phyloP scores from a whole-genome alignment of 345 rosid species.

The Aquilaria yunnanensis region DNA sequence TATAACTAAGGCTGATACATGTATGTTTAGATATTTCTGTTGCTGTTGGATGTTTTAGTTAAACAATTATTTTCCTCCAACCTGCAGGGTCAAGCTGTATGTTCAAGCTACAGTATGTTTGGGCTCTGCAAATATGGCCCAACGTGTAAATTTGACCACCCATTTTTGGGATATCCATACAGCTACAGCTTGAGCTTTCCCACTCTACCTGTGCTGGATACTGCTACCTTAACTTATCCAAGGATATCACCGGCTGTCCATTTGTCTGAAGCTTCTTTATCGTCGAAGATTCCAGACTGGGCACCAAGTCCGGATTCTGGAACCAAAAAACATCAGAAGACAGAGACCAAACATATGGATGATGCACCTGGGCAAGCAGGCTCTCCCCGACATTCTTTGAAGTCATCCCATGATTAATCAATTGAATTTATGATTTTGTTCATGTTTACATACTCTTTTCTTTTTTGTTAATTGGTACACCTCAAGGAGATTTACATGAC shows the following conservation, averaged over 20 bases:
- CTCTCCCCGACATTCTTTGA: conserved; percentile 24
- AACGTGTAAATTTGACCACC: conserved; percentile 70
- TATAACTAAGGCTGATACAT: neutral
- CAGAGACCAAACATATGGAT: conserved; percentile 25
- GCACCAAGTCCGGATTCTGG: conserved; percentile 21
- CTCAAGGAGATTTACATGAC: conserved; percentile 19
- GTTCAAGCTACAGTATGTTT: conserved; percentile 51
- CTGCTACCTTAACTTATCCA: conserved; percentile 38
- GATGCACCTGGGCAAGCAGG: conserved; percentile 21
- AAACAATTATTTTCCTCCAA: conserved; percentile 6
- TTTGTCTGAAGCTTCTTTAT: conserved; percentile 23
- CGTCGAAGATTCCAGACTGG: conserved; percentile 29
- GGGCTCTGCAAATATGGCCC: conserved; percentile 75
- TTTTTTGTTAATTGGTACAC: conserved; percentile 12
- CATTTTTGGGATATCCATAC: conserved; percentile 39
- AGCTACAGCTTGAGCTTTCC: conserved; percentile 36
- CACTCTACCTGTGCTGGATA: conserved; percentile 29
- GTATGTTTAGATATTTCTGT: too few relatives aligned
- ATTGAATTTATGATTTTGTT: conserved; percentile 10
- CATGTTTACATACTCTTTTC: neutral
- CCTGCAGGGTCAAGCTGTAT: conserved; percentile 63
- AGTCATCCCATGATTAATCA: conserved; percentile 28
- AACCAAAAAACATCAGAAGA: conserved; percentile 21
- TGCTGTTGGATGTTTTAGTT: neutral
- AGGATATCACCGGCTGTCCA: conserved; percentile 22